Evolutionary conservation across 345 rosid species (phyloP).

Genomic region (Corchorus olitorius): DNA sequence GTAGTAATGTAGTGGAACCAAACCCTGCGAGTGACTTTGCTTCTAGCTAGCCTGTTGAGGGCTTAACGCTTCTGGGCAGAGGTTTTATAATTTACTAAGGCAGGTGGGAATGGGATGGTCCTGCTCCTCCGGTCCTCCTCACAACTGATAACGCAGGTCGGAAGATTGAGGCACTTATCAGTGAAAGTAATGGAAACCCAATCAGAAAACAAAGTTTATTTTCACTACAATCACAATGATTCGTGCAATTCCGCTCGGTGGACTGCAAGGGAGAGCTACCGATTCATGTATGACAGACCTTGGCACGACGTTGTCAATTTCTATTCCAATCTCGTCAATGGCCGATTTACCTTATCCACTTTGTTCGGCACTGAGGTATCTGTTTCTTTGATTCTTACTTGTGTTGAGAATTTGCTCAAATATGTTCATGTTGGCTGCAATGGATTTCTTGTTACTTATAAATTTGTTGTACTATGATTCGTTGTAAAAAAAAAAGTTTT

Average conservation of each 20-base stretch:
- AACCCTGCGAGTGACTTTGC: too few relatives aligned
- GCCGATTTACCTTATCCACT: slow-evolving; percentile 37
- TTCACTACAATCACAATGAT: slow-evolving; percentile 75
- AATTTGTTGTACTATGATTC: not conserved
- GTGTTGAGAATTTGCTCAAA: too few relatives aligned
- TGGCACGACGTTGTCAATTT: slow-evolving; percentile 74
- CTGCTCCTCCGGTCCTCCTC: too few relatives aligned
- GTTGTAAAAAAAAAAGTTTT: slow-evolving; percentile 16
- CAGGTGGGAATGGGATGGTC: too few relatives aligned
- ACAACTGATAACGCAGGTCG: not conserved
- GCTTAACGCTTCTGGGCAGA: too few relatives aligned
- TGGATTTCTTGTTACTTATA: not conserved
- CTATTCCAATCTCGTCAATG: slow-evolving; percentile 58
- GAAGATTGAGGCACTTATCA: slow-evolving; percentile 9
- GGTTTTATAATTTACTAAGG: too few relatives aligned
- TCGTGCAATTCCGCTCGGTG: slow-evolving; percentile 70
- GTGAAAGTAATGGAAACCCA: slow-evolving; percentile 18
- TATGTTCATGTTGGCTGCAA: too few relatives aligned
- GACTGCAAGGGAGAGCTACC: slow-evolving; percentile 77
- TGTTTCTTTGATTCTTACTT: not conserved
- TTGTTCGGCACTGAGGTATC: slow-evolving; percentile 58
- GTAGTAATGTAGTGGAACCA: too few relatives aligned
- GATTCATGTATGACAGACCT: slow-evolving; percentile 71
- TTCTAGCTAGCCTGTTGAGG: too few relatives aligned
- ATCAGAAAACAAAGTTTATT: slow-evolving; percentile 37